These are phyloP conservation scores for Lachnellula cervina DNA, from an alignment of 2,329 filamentous ascomycete species.

Conservation along the genomic window DNA sequence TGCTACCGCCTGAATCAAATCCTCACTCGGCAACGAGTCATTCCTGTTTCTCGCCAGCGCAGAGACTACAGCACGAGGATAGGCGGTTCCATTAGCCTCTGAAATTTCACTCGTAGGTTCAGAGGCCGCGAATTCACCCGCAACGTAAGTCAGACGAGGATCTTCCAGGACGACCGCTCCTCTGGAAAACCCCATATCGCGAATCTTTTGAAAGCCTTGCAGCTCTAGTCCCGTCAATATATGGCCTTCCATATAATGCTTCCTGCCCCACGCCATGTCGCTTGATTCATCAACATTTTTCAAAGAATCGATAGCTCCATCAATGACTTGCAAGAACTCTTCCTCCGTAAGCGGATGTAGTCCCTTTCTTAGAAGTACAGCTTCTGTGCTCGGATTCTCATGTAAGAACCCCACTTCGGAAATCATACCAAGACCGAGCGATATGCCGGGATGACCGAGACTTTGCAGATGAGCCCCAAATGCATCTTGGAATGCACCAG, in stretches of 20 bases:
- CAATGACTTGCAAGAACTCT: not conserved
- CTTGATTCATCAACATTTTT: not conserved
- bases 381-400: not conserved
- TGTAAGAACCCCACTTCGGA: slow-evolving; percentile 9
- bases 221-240: slow-evolving; percentile 5
- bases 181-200: not conserved
- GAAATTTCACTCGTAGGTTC: not conserved
- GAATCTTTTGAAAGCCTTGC: not conserved
- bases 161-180: not conserved
- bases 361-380: not conserved
- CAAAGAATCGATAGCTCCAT: not conserved
- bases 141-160: not conserved
- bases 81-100: not conserved
- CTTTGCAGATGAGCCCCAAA: slow-evolving; percentile 1
- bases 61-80: not conserved
- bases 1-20: not conserved
- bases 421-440: slow-evolving; percentile 6
- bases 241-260: not conserved
- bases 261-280: not conserved
- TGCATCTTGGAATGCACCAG: not conserved
- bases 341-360: not conserved
- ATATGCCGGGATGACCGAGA: not conserved
- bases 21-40: not conserved
- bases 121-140: not conserved
- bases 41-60: not conserved